Conservation (phyloP, 1,139 yeast species). For the Nakaseomyces nivariensis region DNA sequence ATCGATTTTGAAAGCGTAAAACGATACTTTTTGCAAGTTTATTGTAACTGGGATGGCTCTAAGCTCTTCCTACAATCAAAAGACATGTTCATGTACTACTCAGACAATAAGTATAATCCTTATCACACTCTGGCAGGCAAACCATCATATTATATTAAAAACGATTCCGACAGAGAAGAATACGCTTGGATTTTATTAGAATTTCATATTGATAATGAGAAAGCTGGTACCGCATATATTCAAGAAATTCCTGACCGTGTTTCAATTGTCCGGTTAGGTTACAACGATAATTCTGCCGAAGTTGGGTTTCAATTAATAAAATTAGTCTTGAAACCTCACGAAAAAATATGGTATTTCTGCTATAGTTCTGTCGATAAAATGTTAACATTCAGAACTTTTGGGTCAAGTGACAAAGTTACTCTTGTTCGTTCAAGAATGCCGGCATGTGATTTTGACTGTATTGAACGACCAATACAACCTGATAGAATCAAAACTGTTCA, state of each 20-base stretch:
- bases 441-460: background rate
- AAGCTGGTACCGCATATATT: slow-evolving; percentile 10
- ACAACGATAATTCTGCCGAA: slow-evolving; percentile 24
- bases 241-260: slow-evolving; percentile 18
- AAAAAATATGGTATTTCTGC: background rate
- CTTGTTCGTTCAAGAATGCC: background rate
- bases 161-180: slow-evolving; percentile 27
- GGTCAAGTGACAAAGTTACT: background rate
- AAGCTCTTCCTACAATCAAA: slow-evolving; percentile 28
- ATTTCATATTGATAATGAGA: slow-evolving; percentile 17
- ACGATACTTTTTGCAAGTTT: slow-evolving; percentile 45
- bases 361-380: background rate
- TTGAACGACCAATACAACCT: background rate
- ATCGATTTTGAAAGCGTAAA: slow-evolving; percentile 32
- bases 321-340: slow-evolving; percentile 8
- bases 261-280: background rate
- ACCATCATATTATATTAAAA: slow-evolving; percentile 43
- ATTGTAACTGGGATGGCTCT: slow-evolving; percentile 57
- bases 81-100: slow-evolving; percentile 33
- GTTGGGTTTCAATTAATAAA: slow-evolving; percentile 29
- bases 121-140: slow-evolving; percentile 28
- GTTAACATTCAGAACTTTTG: background rate
- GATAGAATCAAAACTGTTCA: background rate
- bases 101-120: slow-evolving; percentile 12
- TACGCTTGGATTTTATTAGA: slow-evolving; percentile 46